Base-by-base conservation (phyloP, 1,139 yeast species). In the Nakaseomyces glabratus region DNA sequence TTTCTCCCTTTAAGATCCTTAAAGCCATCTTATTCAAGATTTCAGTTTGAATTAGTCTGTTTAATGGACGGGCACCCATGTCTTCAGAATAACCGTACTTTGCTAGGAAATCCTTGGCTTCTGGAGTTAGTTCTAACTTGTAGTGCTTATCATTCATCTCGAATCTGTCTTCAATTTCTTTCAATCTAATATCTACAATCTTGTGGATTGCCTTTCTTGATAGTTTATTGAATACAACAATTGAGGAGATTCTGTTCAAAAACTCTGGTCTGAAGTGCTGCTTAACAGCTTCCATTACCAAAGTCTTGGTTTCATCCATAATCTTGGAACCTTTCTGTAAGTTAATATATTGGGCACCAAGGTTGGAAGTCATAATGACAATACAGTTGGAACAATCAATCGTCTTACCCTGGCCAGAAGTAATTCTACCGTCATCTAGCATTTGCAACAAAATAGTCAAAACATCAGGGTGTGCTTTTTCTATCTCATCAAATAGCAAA, bases 381-480 rank as follows among this genome's bases (percentile, higher is more conserved):
- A 90, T 85, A 36, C 90, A 74, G 62, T 90, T 90, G 37, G 96
- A 79, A 48, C 95, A 86, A 62, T 88, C 88, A 48, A 93, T 81
- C 22, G 85, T 76, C 53, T 88, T 86, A 54, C 98, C 98, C 56
- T 82, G 86, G 35, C 95, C 85, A 16, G 95, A 81, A 17, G 96
- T 84, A 39, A 93, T 77, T 62, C 95, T 77, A 54, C 98, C 99
- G 60, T 93, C 99, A 55, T 93, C 99, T 43, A 90, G 68, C 61
- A 90, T 75, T 59, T 90, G 98, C 49, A 90, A 69, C 51, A 90
- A 68, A 14, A 90, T 78, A 4, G 95, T 93, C 58, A 90, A 69
- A 2, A 93, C 98, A 59, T 90, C 97, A 1, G 98, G 98, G 2
- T 95, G 95, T n/a, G 98, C 99, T 63, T 90, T 90, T 57, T 90